phyloP scores from a whole-genome alignment of 371 early-diverging fungal genomes.

The Sporodiniella umbellata region DNA sequence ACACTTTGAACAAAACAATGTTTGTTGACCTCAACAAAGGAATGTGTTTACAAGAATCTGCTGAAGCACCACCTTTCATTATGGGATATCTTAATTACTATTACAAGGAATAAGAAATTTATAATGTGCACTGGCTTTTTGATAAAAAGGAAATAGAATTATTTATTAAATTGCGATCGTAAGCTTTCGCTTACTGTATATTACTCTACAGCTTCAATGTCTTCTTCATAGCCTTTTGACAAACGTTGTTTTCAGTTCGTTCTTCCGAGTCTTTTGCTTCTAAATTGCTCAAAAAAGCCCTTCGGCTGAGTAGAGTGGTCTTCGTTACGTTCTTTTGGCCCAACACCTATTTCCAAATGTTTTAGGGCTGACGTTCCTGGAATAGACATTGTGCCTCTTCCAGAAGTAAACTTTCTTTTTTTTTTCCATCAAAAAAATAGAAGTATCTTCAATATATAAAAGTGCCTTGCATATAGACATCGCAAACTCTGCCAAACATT shows the following conservation, averaged over 20 bases:
- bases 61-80: not conserved
- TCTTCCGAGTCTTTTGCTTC: conserved; percentile 9
- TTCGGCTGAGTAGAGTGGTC: conserved; percentile 9
- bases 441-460: conserved; percentile 12
- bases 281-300: conserved; percentile 11
- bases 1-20: not conserved
- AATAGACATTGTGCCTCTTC: conserved; percentile 10
- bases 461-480: too few relatives aligned
- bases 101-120: conserved; percentile 2
- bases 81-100: not conserved
- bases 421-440: conserved; percentile 10
- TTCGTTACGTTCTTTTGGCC: conserved; percentile 12
- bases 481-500: too few relatives aligned
- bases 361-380: conserved; percentile 9
- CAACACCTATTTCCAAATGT: conserved; percentile 9
- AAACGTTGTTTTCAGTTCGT: conserved; percentile 5
- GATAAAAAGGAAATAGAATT: conserved; percentile 2
- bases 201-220: conserved; percentile 6
- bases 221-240: conserved; percentile 9
- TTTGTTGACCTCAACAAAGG: conserved; percentile 3
- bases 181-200: conserved; percentile 8
- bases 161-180: conserved; percentile 12
- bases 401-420: conserved; percentile 10
- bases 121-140: not conserved
- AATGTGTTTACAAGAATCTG: not conserved